Percentiles rank a stretch among this genome's conserved stretches.
These are phyloP conservation scores for Penicillium mononematosum DNA, from an alignment of 495 filamentous ascomycete species.

Conservation along the genomic window DNA sequence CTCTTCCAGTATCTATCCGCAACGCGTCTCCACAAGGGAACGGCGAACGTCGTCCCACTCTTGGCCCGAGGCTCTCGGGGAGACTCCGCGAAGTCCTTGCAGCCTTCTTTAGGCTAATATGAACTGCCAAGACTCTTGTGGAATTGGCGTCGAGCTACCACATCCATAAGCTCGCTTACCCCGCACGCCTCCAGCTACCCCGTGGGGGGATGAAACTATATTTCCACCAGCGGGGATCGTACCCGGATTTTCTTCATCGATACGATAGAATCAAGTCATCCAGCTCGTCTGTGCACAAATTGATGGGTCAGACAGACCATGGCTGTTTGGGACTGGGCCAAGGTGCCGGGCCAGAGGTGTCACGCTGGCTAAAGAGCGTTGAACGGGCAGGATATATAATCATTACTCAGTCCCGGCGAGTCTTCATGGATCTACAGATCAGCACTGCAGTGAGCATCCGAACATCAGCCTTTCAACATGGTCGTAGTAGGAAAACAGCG, in stretches of 20 bases:
- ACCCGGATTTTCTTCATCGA: constrained; percentile 9
- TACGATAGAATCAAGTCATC: constrained; percentile 5
- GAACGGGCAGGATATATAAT: constrained; percentile 12
- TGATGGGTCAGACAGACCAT: constrained; percentile 6
- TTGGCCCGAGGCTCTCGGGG: constrained; percentile 14
- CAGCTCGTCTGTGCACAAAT: not conserved
- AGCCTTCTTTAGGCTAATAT: constrained; percentile 6
- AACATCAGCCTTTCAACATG: constrained; percentile 17
- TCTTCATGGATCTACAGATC: constrained; percentile 11
- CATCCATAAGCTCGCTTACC: not conserved
- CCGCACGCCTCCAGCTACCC: constrained; percentile 10
- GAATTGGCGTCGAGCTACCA: not conserved
- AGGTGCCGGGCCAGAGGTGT: not conserved
- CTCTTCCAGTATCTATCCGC: not conserved
- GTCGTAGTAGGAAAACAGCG: constrained; percentile 31
- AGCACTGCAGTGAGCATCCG: constrained; percentile 7
- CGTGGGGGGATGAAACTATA: constrained; percentile 14
- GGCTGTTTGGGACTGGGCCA: constrained; percentile 3
- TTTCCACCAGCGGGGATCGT: constrained; percentile 13
- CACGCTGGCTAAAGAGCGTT: constrained; percentile 4
- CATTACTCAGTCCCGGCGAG: constrained; percentile 2
- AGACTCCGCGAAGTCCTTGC: constrained; percentile 20
- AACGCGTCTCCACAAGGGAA: not conserved
- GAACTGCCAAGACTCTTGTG: constrained; percentile 8
- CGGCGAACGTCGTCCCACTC: constrained; percentile 6